Evolutionary conservation across 192 early-diverging fungal species (phyloP).

Genomic region (Backusella circina): DNA sequence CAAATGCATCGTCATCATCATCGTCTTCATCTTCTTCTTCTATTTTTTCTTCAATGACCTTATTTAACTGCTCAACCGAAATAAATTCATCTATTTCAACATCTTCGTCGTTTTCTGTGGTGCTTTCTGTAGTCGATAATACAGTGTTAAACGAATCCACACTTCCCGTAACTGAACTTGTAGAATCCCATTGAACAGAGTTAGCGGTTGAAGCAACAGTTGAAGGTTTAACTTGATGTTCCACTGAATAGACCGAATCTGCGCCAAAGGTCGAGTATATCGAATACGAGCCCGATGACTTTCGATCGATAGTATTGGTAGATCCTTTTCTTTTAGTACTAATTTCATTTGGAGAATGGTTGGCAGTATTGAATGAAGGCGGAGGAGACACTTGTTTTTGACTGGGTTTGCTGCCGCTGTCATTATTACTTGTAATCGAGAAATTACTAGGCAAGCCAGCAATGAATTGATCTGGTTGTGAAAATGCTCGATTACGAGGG

Average conservation of each 20-base stretch:
- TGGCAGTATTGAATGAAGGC: background rate
- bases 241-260: conserved; percentile 3
- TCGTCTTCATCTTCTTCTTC: conserved; percentile 3
- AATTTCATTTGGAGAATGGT: background rate
- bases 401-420: background rate
- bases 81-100: background rate
- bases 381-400: background rate
- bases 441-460: background rate
- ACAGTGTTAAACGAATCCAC: conserved; percentile 20
- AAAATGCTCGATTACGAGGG: background rate
- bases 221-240: background rate
- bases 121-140: background rate
- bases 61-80: background rate
- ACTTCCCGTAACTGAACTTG: background rate
- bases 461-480: background rate
- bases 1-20: conserved; percentile 27
- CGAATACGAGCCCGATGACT: conserved; percentile 14
- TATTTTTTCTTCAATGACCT: background rate
- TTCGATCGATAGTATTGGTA: background rate
- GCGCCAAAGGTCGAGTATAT: conserved; percentile 17
- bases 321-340: background rate
- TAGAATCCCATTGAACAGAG: background rate
- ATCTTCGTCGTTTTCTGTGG: background rate
- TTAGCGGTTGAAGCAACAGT: background rate
- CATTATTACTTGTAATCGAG: background rate